phyloP scores from a whole-genome alignment of 2,329 filamentous ascomycete species.

The Coniochaeta ligniaria region DNA sequence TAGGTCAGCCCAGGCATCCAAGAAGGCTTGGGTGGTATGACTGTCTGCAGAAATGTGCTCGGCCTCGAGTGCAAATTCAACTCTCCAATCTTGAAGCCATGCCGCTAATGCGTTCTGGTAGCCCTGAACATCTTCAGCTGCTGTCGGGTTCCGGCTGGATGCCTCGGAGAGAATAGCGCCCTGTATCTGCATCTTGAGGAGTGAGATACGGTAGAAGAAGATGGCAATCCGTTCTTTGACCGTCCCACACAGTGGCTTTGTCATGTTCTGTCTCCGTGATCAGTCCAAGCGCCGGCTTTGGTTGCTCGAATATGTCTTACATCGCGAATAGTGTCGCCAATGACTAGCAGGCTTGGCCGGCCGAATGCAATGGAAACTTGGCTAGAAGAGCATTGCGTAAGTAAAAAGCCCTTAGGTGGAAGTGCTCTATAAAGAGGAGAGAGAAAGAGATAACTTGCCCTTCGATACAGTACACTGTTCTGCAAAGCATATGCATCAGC shows the following conservation, averaged over 20 bases:
- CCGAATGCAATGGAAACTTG: slow-evolving; percentile 1
- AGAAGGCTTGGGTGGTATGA: background rate
- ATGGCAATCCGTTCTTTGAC: background rate
- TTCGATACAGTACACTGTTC: background rate
- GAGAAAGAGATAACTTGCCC: background rate
- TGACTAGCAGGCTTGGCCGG: background rate
- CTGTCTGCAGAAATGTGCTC: background rate
- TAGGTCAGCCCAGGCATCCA: background rate
- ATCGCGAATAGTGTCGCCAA: slow-evolving; percentile 1
- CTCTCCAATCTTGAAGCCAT: background rate
- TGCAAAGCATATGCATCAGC: background rate
- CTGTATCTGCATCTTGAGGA: background rate
- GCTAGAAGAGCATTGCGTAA: background rate
- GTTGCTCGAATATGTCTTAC: background rate
- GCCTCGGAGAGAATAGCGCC: background rate
- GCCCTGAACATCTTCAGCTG: background rate
- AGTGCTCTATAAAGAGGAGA: background rate
- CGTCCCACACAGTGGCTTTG: background rate
- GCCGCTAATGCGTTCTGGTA: background rate
- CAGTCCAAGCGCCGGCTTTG: background rate
- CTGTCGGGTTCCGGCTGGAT: background rate
- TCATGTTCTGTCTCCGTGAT: background rate
- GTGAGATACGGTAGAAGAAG: slow-evolving; percentile 1
- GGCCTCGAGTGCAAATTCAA: background rate
- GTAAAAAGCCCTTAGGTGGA: background rate